These are phyloP conservation scores for Ceratocystis diversiconidia DNA, from an alignment of 2,329 filamentous ascomycete genomes.

Conservation along the genomic window DNA sequence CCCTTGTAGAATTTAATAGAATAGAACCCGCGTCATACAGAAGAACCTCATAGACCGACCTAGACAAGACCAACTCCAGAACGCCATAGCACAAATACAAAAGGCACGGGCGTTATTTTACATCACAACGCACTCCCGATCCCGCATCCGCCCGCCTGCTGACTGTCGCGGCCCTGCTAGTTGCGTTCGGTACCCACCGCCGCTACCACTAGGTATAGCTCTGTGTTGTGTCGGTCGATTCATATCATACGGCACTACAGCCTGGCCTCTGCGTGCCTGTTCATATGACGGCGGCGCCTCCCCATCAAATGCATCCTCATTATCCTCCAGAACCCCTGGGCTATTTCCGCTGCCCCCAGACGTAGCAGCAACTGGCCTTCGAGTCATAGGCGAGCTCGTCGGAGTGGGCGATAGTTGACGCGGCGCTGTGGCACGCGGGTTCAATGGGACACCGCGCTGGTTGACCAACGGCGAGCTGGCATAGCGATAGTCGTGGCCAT, in stretches of 20 bases:
- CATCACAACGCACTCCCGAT: slow-evolving; percentile 12
- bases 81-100: background rate
- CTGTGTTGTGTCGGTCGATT: background rate
- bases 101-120: background rate
- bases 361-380: background rate
- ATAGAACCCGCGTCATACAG: too few species aligned
- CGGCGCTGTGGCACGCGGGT: background rate
- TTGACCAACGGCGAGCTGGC: slow-evolving; percentile 5
- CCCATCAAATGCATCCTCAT: background rate
- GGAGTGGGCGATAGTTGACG: background rate
- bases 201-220: background rate
- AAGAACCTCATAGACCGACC: background rate
- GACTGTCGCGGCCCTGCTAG: background rate
- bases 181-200: background rate
- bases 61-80: background rate
- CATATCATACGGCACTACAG: background rate
- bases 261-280: background rate
- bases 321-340: background rate
- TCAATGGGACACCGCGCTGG: slow-evolving; percentile 13
- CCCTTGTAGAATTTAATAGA: too few species aligned
- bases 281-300: slow-evolving; percentile 12
- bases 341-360: background rate
- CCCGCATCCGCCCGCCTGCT: background rate
- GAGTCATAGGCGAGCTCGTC: background rate
- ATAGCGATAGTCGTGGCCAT: background rate